A percentile compares a stretch with the other conserved stretches of the same genome.
Conservation (phyloP, 2,329 filamentous ascomycete genomes). For the Aureobasidium uvarum region DNA sequence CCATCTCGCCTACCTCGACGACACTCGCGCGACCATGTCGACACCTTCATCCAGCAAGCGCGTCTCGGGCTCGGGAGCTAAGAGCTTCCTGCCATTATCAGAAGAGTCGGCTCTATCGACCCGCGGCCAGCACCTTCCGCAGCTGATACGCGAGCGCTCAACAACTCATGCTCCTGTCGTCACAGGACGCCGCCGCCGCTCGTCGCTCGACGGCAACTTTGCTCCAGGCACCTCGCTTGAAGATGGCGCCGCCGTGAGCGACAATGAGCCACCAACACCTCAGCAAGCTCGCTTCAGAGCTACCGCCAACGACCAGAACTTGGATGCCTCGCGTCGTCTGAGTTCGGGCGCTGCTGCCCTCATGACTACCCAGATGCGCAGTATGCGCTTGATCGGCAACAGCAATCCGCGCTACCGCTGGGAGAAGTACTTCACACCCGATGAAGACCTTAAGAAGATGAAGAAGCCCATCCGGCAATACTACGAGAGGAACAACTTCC, state of each 20-base stretch:
- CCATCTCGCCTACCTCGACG: background rate
- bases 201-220: slow-evolving; percentile 25
- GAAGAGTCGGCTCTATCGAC: slow-evolving; percentile 44
- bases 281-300: background rate
- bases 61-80: slow-evolving; percentile 33
- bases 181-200: slow-evolving; percentile 1
- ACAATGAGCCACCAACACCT: slow-evolving; percentile 9
- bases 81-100: slow-evolving; percentile 45
- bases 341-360: slow-evolving; percentile 46
- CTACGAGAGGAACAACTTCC: slow-evolving; percentile 83
- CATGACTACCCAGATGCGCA: slow-evolving; percentile 67
- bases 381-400: slow-evolving; percentile 83
- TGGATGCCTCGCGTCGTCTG: slow-evolving; percentile 36
- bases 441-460: slow-evolving; percentile 70
- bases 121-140: slow-evolving; percentile 47
- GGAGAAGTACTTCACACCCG: slow-evolving; percentile 80
- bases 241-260: slow-evolving; percentile 26
- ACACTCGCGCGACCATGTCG: slow-evolving; percentile 5
- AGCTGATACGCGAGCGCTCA: slow-evolving; percentile 34
- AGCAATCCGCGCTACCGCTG: slow-evolving; percentile 83
- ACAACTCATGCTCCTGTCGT: slow-evolving; percentile 30
- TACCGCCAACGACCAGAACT: slow-evolving; percentile 1
- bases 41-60: slow-evolving; percentile 7
- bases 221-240: slow-evolving; percentile 7
- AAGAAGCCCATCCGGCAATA: slow-evolving; percentile 75